Base-by-base conservation (phyloP, 495 filamentous ascomycete genomes). In the Clohesyomyces aquaticus region DNA sequence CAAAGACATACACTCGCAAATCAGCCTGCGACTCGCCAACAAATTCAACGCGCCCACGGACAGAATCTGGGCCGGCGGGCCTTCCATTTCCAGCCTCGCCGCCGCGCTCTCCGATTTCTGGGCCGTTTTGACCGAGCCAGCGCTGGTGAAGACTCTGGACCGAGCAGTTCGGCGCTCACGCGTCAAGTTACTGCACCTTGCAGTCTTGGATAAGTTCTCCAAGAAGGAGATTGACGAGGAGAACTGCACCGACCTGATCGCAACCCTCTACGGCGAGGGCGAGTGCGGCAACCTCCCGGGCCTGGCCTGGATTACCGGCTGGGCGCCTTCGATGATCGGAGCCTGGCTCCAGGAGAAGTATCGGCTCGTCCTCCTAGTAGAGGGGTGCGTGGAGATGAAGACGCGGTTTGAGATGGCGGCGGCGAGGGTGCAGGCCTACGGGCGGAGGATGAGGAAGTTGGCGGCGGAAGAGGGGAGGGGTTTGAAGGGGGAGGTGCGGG, bases 291-390 rank as follows among this genome's bases (percentile, higher is more conserved):
- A 28, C 18, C 18, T 58, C 11, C 11, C 23, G 6, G 61, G 61
- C 3, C n/a, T 65, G 43, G 32, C 19, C 23, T 58, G 28, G 45
- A 52, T 59, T 10, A 46, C 43, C n/a, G 46, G 54, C 16, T 65
- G 61, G 61, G 25, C 29, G 6, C 54, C 61, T 2, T 21, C 19
- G 18, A 59, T 65, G 61, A 65, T 65, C 22, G 21, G 14, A 11
- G 53, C 27, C 9, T 59, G 32, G 43, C 41, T 65, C 12, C 28
- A 52, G 16, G 45, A 58, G 47, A 58, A 52, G 54, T 59, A 63
- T 22, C 60, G 43, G 18, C 21, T 27, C 2, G 12, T 62, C 8
- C 19, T 62, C 4, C 4, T 3, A 3, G 35, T 27, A 14, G 59
- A 23, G 59, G 27, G 3, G 28, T 10, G 22, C 32, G 28, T 26